Percentiles rank a stretch among this genome's conserved stretches.
phyloP scores from a whole-genome alignment of 2,329 filamentous ascomycete genomes.

The Calonectria ilicicola region DNA sequence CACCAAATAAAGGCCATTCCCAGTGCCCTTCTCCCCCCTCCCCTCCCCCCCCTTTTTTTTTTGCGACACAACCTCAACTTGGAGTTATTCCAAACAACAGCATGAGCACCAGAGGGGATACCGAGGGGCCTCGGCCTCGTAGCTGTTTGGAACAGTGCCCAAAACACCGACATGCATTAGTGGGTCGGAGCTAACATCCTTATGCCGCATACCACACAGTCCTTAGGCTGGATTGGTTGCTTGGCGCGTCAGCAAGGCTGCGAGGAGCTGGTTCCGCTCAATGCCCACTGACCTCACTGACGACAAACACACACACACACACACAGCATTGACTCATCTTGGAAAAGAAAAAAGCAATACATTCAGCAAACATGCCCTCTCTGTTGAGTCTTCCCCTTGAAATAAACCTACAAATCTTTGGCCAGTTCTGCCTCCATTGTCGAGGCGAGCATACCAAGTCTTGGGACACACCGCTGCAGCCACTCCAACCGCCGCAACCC shows the following conservation, averaged over 20 bases:
- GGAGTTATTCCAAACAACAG: no score
- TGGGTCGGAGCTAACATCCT: no score
- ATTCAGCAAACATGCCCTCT: not conserved
- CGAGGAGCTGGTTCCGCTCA: not conserved
- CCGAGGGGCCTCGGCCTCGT: no score
- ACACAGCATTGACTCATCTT: not conserved
- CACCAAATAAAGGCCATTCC: no score
- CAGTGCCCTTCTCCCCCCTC: no score
- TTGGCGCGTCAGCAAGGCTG: slow-evolving; percentile 1
- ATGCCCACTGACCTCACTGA: not conserved
- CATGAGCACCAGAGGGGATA: no score
- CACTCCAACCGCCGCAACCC: not conserved
- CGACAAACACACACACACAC: not conserved
- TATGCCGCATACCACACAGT: no score
- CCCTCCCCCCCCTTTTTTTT: no score
- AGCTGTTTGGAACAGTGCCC: no score
- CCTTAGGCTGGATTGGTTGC: not conserved
- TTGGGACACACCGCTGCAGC: slow-evolving; percentile 14
- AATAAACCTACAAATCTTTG: slow-evolving; percentile 8
- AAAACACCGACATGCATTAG: no score
- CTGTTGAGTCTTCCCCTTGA: not conserved
- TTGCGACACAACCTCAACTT: no score
- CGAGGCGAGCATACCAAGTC: not conserved
- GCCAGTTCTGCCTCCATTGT: slow-evolving; percentile 23
- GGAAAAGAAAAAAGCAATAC: not conserved